phyloP scores from a whole-genome alignment of 2,329 filamentous ascomycete genomes.

The Paecilomyces sp. region DNA sequence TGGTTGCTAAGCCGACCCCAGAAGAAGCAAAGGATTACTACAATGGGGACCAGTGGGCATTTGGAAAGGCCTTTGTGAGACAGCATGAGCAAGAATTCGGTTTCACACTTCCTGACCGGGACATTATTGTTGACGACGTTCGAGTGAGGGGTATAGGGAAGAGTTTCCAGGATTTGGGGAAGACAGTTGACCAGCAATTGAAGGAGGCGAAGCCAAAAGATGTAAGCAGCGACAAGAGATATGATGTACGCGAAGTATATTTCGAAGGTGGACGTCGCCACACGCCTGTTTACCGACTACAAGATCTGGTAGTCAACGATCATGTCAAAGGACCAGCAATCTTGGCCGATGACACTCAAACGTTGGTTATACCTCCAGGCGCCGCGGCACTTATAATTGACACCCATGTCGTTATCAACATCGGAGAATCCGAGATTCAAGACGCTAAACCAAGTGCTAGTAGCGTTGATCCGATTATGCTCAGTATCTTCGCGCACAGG shows the following conservation, averaged over 20 bases:
- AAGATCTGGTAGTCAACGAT: constrained; percentile 65
- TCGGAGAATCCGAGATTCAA: constrained; percentile 49
- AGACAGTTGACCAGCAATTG: constrained; percentile 78
- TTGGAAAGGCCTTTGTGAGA: constrained; percentile 73
- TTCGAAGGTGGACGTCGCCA: constrained; percentile 73
- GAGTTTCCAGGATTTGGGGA: constrained; percentile 70
- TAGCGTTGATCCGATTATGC: constrained; percentile 66
- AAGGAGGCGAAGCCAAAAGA: constrained; percentile 58
- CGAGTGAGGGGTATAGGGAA: constrained; percentile 83
- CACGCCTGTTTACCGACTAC: constrained; percentile 77
- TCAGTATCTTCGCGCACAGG: constrained; percentile 72
- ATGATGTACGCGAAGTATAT: constrained; percentile 65
- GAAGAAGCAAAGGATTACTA: constrained; percentile 56
- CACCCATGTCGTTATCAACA: constrained; percentile 77
- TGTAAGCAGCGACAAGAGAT: constrained; percentile 54
- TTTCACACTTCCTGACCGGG: constrained; percentile 75
- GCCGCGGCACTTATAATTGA: constrained; percentile 67
- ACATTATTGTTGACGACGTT: constrained; percentile 87
- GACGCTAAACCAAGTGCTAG: constrained; percentile 42
- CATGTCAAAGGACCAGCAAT: constrained; percentile 74
- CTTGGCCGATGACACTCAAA: constrained; percentile 66
- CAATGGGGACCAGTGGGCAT: constrained; percentile 67
- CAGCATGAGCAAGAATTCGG: constrained; percentile 92
- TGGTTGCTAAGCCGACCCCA: constrained; percentile 69
- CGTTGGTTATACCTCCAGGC: constrained; percentile 71